A percentile compares a stretch with the other conserved stretches of the same genome.
Conservation (phyloP, 2,329 filamentous ascomycete species). For the Trichoderma sp. region DNA sequence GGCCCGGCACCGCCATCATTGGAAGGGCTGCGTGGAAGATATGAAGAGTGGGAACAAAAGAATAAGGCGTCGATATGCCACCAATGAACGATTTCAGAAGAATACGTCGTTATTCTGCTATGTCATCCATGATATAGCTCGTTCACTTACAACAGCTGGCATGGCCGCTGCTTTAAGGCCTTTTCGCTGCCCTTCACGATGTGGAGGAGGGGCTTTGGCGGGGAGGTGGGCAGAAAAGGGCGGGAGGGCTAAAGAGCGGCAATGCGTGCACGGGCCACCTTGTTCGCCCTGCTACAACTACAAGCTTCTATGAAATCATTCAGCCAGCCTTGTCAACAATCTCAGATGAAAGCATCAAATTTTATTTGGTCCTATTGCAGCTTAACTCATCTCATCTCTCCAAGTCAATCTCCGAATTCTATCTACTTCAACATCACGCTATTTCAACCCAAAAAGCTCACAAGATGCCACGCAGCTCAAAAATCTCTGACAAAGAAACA, state of each 20-base stretch:
- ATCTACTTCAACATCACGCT: neutral
- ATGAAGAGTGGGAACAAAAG: neutral
- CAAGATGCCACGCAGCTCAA: neutral
- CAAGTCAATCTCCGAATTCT: neutral
- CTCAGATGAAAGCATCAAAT: neutral
- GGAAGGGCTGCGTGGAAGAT: neutral
- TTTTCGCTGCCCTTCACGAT: neutral
- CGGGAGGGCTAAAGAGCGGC: constrained; percentile 12
- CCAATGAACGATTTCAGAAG: neutral
- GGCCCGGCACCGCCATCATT: constrained; percentile 10
- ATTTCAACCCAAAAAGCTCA: neutral
- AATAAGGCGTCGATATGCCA: neutral
- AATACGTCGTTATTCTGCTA: neutral
- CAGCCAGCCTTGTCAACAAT: neutral
- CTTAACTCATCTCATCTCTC: neutral
- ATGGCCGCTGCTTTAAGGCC: constrained; percentile 16
- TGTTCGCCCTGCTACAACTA: neutral
- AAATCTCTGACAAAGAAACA: neutral
- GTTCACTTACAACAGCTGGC: neutral
- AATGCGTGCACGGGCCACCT: constrained; percentile 25
- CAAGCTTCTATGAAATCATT: neutral
- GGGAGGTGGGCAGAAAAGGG: neutral
- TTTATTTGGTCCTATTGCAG: neutral
- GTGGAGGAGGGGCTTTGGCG: constrained; percentile 1
- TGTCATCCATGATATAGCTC: neutral